These are phyloP conservation scores for Pestalotiopsis sp. DNA, from an alignment of 2,329 filamentous ascomycete species.

Conservation along the genomic window DNA sequence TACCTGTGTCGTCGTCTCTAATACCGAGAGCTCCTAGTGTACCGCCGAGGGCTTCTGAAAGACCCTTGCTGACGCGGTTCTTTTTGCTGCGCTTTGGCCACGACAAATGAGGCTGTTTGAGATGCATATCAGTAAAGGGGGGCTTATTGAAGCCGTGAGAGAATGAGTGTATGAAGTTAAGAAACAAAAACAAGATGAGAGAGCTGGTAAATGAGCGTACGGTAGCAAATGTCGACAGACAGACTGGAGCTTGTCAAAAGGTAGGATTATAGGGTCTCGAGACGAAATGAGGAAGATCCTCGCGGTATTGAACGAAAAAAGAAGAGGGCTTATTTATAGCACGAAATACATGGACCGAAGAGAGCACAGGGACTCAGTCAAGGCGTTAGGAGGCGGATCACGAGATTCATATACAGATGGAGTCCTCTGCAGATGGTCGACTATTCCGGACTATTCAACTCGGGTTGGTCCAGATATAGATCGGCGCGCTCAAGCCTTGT, in stretches of 20 bases:
- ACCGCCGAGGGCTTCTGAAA: background rate
- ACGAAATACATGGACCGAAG: background rate
- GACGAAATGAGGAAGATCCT: background rate
- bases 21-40: background rate
- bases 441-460: background rate
- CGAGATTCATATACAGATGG: background rate
- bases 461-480: background rate
- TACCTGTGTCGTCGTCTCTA: background rate
- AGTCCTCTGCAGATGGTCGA: background rate
- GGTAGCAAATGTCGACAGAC: background rate
- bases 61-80: background rate
- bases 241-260: background rate
- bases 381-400: background rate
- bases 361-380: background rate
- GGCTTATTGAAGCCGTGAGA: background rate
- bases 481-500: background rate
- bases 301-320: background rate
- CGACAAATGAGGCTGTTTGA: background rate
- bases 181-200: background rate
- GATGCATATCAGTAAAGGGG: background rate
- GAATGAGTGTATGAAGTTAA: background rate
- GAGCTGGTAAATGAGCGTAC: background rate
- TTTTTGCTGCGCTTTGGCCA: background rate
- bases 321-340: background rate
- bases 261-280: background rate